A percentile compares a stretch with the other conserved stretches of the same genome.
Conservation (phyloP, 1,284 basidiomycete genomes). For the Sporisorium iseilematis-ciliati region DNA sequence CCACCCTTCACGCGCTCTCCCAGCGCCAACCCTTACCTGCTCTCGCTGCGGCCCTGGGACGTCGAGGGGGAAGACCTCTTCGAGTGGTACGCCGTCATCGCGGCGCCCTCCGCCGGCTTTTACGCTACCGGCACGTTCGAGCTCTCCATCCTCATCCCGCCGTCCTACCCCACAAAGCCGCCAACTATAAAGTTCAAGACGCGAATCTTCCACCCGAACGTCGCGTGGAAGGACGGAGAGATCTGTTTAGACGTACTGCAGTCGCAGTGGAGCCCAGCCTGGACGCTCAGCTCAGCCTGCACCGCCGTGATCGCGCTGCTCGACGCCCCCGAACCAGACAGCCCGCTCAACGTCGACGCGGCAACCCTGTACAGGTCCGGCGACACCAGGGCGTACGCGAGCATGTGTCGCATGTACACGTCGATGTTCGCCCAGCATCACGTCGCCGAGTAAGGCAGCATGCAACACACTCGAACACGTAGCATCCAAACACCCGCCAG, state of each 20-base stretch:
- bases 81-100: constrained; percentile 61
- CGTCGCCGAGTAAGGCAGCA: no score
- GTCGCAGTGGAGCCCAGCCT: constrained; percentile 68
- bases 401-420: constrained; percentile 59
- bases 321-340: constrained; percentile 67
- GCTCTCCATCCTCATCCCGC: constrained; percentile 55
- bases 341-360: constrained; percentile 69
- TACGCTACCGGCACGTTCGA: constrained; percentile 57
- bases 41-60: constrained; percentile 59
- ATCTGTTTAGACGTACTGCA: constrained; percentile 69
- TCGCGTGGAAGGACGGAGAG: constrained; percentile 66
- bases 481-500: no score
- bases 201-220: constrained; percentile 67
- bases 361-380: constrained; percentile 55
- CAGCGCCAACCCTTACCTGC: constrained; percentile 46
- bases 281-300: constrained; percentile 65
- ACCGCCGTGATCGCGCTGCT: constrained; percentile 67
- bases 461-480: no score
- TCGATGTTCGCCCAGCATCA: constrained; percentile 23
- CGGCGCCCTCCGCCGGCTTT: constrained; percentile 37
- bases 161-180: constrained; percentile 65
- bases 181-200: constrained; percentile 62
- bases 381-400: constrained; percentile 52
- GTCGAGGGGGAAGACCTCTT: constrained; percentile 59
- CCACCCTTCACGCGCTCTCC: constrained; percentile 7